Conservation (phyloP, 2,329 filamentous ascomycete genomes). For the Cyclaneusma minus region DNA sequence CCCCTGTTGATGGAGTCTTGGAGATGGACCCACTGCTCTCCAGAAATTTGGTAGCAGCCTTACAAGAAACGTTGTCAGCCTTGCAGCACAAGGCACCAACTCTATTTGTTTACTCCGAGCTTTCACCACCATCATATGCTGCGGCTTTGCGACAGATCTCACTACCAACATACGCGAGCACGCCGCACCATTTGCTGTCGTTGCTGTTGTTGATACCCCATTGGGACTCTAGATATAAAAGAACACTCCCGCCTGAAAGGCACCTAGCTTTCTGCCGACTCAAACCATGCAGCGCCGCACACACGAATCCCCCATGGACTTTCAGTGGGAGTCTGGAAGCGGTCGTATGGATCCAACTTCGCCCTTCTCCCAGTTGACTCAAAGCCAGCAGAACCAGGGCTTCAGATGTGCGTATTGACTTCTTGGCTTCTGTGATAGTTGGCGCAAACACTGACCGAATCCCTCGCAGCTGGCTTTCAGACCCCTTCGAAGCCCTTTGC, state of each 20-base stretch:
- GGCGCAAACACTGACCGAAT: constrained; percentile 4
- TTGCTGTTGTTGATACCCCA: too few species aligned
- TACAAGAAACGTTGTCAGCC: neutral
- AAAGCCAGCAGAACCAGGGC: constrained; percentile 13
- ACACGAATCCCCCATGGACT: constrained; percentile 49
- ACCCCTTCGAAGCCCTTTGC: constrained; percentile 25
- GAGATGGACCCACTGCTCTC: neutral
- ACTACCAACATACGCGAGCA: too few species aligned
- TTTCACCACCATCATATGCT: neutral
- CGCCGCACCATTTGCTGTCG: too few species aligned
- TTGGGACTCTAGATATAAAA: too few species aligned
- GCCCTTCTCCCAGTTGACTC: constrained; percentile 39
- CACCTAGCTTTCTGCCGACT: too few species aligned
- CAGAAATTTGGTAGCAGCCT: neutral
- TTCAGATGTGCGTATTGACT: constrained; percentile 1
- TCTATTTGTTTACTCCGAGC: neutral
- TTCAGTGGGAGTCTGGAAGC: constrained; percentile 39
- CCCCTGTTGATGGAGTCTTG: neutral
- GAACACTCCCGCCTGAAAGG: too few species aligned
- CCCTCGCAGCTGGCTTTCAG: constrained; percentile 12
- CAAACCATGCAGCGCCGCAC: constrained; percentile 35
- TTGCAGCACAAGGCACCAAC: neutral
- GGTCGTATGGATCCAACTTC: constrained; percentile 44
- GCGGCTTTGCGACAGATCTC: neutral
- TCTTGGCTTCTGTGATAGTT: constrained; percentile 1